Percentiles rank a stretch among this genome's conserved stretches.
These are phyloP conservation scores for Acanthamoeba divionensis DNA, from an alignment of 208 protist genomes.

Conservation along the genomic window DNA sequence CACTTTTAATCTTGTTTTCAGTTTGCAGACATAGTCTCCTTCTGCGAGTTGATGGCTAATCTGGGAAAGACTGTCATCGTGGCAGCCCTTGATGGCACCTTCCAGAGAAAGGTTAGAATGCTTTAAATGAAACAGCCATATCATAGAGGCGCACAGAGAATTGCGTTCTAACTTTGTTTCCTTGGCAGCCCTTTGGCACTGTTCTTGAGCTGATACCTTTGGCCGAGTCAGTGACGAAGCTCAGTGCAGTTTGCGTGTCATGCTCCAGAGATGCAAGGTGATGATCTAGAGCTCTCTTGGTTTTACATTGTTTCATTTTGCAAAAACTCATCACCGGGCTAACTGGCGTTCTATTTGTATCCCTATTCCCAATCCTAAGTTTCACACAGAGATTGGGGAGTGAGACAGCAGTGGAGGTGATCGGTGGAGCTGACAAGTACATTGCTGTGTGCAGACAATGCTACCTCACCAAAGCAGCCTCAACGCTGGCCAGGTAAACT, in stretches of 20 bases:
- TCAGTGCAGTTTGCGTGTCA: constrained; percentile 89
- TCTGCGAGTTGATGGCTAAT: constrained; percentile 84
- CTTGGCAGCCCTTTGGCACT: constrained; percentile 84
- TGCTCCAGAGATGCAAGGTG: constrained; percentile 79
- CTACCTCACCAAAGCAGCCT: constrained; percentile 60
- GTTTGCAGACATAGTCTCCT: constrained; percentile 89
- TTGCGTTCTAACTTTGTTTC: not conserved
- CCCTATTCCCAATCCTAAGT: too few species aligned
- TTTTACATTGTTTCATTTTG: too few species aligned
- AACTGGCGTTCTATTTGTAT: too few species aligned
- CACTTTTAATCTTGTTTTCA: constrained; percentile 66
- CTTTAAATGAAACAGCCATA: too few species aligned
- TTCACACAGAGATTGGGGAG: constrained; percentile 86
- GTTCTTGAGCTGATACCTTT: constrained; percentile 87
- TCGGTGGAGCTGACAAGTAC: constrained; percentile 92
- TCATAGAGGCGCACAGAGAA: too few species aligned
- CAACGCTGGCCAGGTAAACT: not conserved
- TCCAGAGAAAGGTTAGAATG: constrained; percentile 75
- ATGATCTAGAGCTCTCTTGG: too few species aligned
- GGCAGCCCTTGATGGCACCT: constrained; percentile 91
- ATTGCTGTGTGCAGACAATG: constrained; percentile 88
- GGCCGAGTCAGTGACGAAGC: constrained; percentile 88
- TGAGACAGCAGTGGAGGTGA: constrained; percentile 82
- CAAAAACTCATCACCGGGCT: too few species aligned
- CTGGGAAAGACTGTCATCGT: constrained; percentile 91